Conservation (phyloP, 148 eudicot species). For the Limonium bicolor region DNA sequence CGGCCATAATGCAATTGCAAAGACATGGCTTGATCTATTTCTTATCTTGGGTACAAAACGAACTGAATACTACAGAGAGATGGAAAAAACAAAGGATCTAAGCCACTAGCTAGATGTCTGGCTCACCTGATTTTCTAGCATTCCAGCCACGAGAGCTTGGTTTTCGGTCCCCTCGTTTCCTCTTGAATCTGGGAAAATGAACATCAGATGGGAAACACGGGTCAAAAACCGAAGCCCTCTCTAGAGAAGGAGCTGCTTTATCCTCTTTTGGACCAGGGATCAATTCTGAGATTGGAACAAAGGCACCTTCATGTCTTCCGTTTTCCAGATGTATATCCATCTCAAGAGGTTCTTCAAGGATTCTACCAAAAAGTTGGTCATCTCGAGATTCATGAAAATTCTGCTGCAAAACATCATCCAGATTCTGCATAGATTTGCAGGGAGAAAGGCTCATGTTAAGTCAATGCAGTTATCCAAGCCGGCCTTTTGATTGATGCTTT, state of each 20-base stretch:
- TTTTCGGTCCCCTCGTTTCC: constrained; percentile 89
- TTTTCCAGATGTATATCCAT: constrained; percentile 18
- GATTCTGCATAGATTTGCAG: constrained; percentile 26
- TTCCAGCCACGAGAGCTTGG: constrained; percentile 68
- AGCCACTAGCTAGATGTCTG: no score
- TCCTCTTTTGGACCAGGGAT: constrained; percentile 12
- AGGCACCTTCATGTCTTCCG: constrained; percentile 13
- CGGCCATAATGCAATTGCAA: no score
- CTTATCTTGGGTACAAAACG: no score
- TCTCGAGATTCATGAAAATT: constrained; percentile 29
- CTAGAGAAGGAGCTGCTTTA: constrained; percentile 5
- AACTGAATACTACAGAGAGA: no score
- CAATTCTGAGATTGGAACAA: constrained; percentile 7
- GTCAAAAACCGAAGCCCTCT: constrained; percentile 22
- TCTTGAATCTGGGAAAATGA: constrained; percentile 39
- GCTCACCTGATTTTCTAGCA: no score
- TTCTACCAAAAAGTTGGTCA: constrained; percentile 6
- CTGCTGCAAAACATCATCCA: constrained; percentile 43
- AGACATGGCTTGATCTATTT: no score
- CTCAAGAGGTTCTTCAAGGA: constrained; percentile 14
- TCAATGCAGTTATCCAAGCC: background rate
- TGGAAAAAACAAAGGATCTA: no score
- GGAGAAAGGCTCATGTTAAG: background rate
- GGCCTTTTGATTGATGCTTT: no score
- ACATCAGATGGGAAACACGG: constrained; percentile 34